phyloP scores from a whole-genome alignment of 2,329 filamentous ascomycete species.

The Colletotrichum theobromicola region DNA sequence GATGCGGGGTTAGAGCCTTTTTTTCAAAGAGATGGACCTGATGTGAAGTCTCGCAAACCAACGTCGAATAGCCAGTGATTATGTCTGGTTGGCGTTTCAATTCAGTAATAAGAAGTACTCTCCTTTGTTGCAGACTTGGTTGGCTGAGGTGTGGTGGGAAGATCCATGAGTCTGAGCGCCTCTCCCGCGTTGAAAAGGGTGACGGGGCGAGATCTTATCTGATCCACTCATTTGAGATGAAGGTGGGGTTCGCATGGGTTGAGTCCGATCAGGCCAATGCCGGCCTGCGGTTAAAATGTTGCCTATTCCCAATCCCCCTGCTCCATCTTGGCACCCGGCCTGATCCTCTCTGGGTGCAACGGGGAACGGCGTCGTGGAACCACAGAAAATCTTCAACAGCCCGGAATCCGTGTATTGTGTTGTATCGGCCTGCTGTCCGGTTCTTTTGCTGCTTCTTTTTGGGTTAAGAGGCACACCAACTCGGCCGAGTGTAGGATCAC shows the following conservation, averaged over 20 bases:
- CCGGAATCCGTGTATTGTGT: background rate
- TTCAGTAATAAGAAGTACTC: background rate
- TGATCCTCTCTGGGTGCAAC: background rate
- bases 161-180: background rate
- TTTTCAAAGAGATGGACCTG: background rate
- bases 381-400: background rate
- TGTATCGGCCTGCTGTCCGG: background rate
- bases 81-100: background rate
- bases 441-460: background rate
- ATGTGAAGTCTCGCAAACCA: background rate
- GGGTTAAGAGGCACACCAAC: background rate
- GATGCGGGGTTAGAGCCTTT: background rate
- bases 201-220: slow-evolving; percentile 1
- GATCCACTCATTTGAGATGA: background rate
- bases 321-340: background rate
- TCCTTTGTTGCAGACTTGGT: background rate
- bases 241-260: background rate
- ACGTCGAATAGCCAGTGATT: background rate
- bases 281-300: background rate
- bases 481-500: background rate
- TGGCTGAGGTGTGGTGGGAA: background rate
- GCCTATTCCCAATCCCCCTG: background rate
- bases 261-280: background rate
- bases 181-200: background rate
- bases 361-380: background rate